Evolutionary conservation across 768 basidiomycete species (phyloP).

Genomic region (Lentinus tigrinus): DNA sequence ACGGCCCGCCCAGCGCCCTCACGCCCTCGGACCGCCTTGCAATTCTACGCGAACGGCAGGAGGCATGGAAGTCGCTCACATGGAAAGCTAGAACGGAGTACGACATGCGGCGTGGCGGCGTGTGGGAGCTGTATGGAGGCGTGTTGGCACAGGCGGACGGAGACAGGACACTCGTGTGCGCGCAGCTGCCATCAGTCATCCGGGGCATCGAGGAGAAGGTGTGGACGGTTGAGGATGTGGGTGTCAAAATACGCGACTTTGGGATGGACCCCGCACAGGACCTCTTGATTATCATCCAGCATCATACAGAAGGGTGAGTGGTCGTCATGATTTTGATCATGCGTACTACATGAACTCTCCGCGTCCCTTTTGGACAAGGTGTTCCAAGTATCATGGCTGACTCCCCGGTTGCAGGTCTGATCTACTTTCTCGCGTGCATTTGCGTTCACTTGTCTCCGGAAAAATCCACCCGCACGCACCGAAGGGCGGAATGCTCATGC

Average conservation of each 20-base stretch:
- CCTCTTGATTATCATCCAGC: conserved; percentile 53
- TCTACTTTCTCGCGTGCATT: conserved; percentile 29
- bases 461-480: conserved; percentile 44
- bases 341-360: background rate
- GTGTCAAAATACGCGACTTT: conserved; percentile 50
- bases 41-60: conserved; percentile 31
- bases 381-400: background rate
- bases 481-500: conserved; percentile 31
- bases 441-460: conserved; percentile 46
- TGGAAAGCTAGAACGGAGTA: conserved; percentile 23
- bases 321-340: background rate
- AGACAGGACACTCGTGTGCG: conserved; percentile 39
- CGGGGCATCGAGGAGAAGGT: conserved; percentile 45
- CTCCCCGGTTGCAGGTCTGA: background rate
- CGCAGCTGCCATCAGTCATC: conserved; percentile 47
- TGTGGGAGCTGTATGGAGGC: conserved; percentile 62
- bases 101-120: conserved; percentile 40
- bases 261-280: conserved; percentile 68
- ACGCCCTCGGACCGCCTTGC: conserved; percentile 36
- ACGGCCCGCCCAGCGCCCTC: conserved; percentile 33
- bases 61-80: conserved; percentile 19
- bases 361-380: background rate
- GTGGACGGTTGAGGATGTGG: conserved; percentile 40
- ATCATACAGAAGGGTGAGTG: conserved; percentile 14
- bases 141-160: conserved; percentile 45